Conservation (phyloP, 2,329 filamentous ascomycete species). For the Chalaropsis thielavioides region DNA sequence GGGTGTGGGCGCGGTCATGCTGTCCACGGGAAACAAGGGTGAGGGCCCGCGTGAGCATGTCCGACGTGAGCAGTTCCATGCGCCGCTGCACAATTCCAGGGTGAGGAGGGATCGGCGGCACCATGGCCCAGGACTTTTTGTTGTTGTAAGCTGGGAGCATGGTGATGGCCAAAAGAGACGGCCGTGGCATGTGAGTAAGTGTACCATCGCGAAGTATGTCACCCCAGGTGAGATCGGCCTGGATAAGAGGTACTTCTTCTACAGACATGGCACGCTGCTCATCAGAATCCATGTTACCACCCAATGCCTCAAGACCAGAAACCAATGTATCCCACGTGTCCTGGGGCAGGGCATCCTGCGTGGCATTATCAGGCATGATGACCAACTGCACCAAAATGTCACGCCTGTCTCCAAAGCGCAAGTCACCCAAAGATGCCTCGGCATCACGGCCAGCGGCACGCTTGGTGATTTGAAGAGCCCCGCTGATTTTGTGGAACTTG, state of each 20-base stretch:
- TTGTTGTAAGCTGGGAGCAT: conserved; percentile 64
- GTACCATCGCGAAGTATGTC: conserved; percentile 85
- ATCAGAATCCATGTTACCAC: conserved; percentile 73
- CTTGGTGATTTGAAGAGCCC: conserved; percentile 90
- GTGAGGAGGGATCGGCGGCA: conserved; percentile 83
- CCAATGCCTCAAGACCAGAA: conserved; percentile 83
- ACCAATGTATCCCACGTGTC: conserved; percentile 97
- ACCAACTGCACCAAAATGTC: conserved; percentile 90
- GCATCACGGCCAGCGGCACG: conserved; percentile 87
- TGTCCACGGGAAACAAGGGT: conserved; percentile 83
- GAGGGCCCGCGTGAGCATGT: conserved; percentile 88
- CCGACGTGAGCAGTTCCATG: conserved; percentile 94
- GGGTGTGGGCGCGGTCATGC: conserved; percentile 82
- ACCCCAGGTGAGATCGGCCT: conserved; percentile 85
- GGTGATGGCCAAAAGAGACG: conserved; percentile 84
- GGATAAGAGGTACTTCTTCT: conserved; percentile 87
- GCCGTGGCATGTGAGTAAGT: conserved; percentile 70
- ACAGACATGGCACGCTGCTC: conserved; percentile 72
- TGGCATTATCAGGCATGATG: conserved; percentile 71
- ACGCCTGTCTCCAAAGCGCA: conserved; percentile 86
- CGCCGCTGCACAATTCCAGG: conserved; percentile 88
- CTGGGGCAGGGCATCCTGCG: conserved; percentile 72
- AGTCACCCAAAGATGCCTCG: conserved; percentile 78
- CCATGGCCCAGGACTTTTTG: conserved; percentile 50
- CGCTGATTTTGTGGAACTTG: conserved; percentile 97